These are phyloP conservation scores for Phallus indusiatus DNA, from an alignment of 768 basidiomycete species.

Conservation along the genomic window DNA sequence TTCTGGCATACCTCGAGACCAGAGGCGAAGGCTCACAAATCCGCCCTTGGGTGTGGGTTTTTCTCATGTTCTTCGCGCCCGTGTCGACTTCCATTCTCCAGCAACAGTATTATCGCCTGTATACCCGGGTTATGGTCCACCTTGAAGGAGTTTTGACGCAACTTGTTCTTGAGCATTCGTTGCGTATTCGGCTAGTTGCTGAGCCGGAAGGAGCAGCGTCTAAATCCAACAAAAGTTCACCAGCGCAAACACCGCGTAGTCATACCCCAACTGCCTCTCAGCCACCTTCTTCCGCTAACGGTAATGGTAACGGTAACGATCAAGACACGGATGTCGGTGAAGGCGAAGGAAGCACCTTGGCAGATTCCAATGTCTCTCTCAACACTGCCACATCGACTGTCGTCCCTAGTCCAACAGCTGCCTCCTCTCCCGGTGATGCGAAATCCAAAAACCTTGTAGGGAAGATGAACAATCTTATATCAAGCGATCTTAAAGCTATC, in stretches of 20 bases:
- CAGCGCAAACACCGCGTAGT: conserved; percentile 7
- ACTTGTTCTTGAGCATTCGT: conserved; percentile 44
- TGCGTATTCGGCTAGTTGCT: conserved; percentile 55
- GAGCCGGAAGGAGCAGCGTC: conserved; percentile 16
- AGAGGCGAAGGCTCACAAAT: conserved; percentile 26
- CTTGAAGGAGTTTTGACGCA: conserved; percentile 44
- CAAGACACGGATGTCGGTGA: conserved; percentile 11
- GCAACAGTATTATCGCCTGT: conserved; percentile 18
- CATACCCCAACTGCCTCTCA: conserved; percentile 19
- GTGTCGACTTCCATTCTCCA: conserved; percentile 21
- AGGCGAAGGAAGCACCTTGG: conserved; percentile 10
- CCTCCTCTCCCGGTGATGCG: conserved; percentile 12
- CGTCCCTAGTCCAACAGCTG: neutral
- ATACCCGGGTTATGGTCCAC: conserved; percentile 38
- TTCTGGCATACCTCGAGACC: conserved; percentile 30
- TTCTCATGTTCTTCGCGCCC: conserved; percentile 25
- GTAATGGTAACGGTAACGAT: conserved; percentile 9
- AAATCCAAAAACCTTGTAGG: conserved; percentile 48
- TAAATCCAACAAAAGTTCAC: neutral
- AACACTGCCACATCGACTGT: neutral
- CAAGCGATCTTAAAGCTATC: conserved; percentile 46
- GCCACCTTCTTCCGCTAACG: conserved; percentile 12
- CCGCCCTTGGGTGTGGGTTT: conserved; percentile 43
- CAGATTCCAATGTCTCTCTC: conserved; percentile 1
- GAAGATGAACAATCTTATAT: conserved; percentile 68